Evolutionary conservation across 164 flowering plant species (phyloP).

Genomic region (Dillenia turbinata): DNA sequence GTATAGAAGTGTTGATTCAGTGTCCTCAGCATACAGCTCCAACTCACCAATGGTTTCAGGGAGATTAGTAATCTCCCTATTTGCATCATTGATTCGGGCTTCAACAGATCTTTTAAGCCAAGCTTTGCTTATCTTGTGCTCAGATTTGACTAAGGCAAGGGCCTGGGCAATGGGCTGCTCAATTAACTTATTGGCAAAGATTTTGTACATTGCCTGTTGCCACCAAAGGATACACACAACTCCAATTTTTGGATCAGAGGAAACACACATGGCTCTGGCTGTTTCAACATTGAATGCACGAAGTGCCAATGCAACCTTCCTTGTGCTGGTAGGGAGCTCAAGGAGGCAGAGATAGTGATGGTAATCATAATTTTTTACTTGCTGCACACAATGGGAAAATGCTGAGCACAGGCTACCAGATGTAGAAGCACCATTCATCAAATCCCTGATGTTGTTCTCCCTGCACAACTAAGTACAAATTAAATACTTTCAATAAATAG

Average conservation of each 20-base stretch:
- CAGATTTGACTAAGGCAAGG: constrained; percentile 55
- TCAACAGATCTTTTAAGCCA: constrained; percentile 95
- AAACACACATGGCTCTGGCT: constrained; percentile 89
- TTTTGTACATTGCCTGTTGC: constrained; percentile 94
- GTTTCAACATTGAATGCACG: constrained; percentile 98
- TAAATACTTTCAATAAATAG: background rate
- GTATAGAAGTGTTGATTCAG: constrained; percentile 77
- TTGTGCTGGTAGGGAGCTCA: constrained; percentile 75
- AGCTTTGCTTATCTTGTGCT: constrained; percentile 63
- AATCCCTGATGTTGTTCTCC: constrained; percentile 10
- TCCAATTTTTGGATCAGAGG: constrained; percentile 92
- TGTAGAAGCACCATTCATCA: constrained; percentile 58
- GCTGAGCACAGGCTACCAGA: constrained; percentile 61
- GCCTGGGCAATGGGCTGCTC: constrained; percentile 93
- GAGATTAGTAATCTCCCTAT: constrained; percentile 55
- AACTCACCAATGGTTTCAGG: constrained; percentile 65
- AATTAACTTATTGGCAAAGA: constrained; percentile 57
- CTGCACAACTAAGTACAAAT: constrained; percentile 5
- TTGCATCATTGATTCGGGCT: constrained; percentile 88
- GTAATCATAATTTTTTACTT: constrained; percentile 92
- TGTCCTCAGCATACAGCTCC: constrained; percentile 89
- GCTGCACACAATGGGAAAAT: constrained; percentile 90
- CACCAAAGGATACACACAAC: constrained; percentile 99
- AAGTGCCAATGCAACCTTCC: constrained; percentile 86
- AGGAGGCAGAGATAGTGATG: constrained; percentile 97